Conservation (phyloP, 2,329 filamentous ascomycete genomes). For the Aspergillus carbonarius region DNA sequence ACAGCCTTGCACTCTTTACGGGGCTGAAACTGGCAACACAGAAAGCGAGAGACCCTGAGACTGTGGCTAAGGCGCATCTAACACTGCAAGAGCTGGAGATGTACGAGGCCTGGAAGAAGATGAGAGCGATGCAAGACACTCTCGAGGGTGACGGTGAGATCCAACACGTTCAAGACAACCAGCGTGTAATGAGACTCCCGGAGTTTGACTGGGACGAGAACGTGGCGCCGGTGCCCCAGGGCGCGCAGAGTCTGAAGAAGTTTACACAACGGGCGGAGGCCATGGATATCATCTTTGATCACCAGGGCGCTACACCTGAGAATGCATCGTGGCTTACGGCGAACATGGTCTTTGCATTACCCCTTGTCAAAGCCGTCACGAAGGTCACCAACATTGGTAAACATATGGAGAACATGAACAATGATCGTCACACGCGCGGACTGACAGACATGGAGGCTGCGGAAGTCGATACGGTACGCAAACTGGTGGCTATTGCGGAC, state of each 20-base stretch:
- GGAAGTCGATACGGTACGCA: slow-evolving; percentile 23
- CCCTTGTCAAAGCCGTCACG: slow-evolving; percentile 26
- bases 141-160: neutral
- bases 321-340: slow-evolving; percentile 26
- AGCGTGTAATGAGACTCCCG: slow-evolving; percentile 4
- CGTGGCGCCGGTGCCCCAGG: slow-evolving; percentile 16
- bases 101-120: slow-evolving; percentile 20
- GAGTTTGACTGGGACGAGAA: slow-evolving; percentile 20
- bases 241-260: slow-evolving; percentile 18
- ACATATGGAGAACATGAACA: slow-evolving; percentile 15
- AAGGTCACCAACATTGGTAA: slow-evolving; percentile 18
- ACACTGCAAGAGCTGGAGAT: slow-evolving; percentile 8
- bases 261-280: slow-evolving; percentile 21
- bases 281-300: slow-evolving; percentile 23
- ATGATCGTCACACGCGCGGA: neutral
- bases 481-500: slow-evolving; percentile 18
- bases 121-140: neutral
- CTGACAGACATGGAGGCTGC: slow-evolving; percentile 20
- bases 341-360: slow-evolving; percentile 14
- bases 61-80: slow-evolving; percentile 16
- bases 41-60: slow-evolving; percentile 10
- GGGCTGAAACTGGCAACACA: slow-evolving; percentile 14
- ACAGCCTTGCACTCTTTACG: slow-evolving; percentile 23
- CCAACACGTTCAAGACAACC: neutral
- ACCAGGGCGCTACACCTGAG: slow-evolving; percentile 22